Percentiles rank a stretch among this genome's conserved stretches.
These are phyloP conservation scores for Cryptococcus sp. DNA, from an alignment of 1,284 basidiomycete species.

Conservation along the genomic window DNA sequence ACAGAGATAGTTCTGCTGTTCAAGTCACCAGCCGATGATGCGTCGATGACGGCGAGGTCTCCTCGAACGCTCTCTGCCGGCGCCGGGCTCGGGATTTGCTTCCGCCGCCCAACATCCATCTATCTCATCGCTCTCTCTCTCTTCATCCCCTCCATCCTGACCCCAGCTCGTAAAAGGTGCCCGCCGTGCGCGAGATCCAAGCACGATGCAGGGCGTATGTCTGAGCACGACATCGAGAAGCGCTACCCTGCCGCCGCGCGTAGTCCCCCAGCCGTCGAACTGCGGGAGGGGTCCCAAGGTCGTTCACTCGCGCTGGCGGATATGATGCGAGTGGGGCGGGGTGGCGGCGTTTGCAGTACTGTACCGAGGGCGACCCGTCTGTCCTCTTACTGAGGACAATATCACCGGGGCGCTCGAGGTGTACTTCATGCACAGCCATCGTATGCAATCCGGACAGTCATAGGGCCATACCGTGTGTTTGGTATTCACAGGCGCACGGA, in stretches of 20 bases:
- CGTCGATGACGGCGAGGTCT: background rate
- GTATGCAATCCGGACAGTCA: too few relatives aligned
- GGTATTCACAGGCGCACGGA: too few relatives aligned
- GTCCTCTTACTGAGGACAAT: too few relatives aligned
- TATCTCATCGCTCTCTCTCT: background rate
- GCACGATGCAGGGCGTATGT: conserved; percentile 16
- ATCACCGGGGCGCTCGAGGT: too few relatives aligned
- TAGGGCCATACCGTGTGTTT: too few relatives aligned
- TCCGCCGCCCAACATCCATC: background rate
- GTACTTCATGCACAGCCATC: too few relatives aligned
- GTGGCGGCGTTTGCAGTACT: too few relatives aligned
- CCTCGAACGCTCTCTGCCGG: background rate
- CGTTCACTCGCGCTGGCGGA: too few relatives aligned
- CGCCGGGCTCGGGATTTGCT: background rate
- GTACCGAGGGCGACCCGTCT: too few relatives aligned
- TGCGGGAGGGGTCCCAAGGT: too few relatives aligned
- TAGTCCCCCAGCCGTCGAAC: background rate
- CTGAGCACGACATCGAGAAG: conserved; percentile 6
- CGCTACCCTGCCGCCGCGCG: background rate
- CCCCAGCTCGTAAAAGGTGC: conserved; percentile 19
- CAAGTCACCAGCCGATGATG: background rate
- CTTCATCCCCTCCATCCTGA: background rate
- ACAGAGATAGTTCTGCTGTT: background rate
- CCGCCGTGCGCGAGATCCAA: conserved; percentile 12
- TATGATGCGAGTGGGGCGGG: too few relatives aligned